Conservation (phyloP, 2,329 filamentous ascomycete species). For the Fusarium armeniacum region DNA sequence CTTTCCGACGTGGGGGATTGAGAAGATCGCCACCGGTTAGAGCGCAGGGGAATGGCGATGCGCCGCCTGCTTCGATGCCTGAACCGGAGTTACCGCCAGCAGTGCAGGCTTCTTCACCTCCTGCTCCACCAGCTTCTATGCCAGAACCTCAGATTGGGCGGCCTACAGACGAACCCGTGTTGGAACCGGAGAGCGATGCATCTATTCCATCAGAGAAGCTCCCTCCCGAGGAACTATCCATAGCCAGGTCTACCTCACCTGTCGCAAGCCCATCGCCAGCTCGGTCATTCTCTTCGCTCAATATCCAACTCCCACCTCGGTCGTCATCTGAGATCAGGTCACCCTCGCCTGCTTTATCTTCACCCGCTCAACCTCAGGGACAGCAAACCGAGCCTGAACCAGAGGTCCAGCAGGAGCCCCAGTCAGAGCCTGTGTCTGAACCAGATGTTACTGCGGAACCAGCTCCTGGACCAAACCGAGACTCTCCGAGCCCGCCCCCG, state of each 20-base stretch:
- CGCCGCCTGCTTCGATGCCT: slow-evolving; percentile 37
- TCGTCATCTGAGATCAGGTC: slow-evolving; percentile 10
- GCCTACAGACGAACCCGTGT: background rate
- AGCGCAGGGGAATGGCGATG: slow-evolving; percentile 22
- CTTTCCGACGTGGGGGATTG: slow-evolving; percentile 50
- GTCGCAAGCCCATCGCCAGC: slow-evolving; percentile 19
- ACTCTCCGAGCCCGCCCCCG: slow-evolving; percentile 11
- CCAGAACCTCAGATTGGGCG: slow-evolving; percentile 9
- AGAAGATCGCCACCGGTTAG: slow-evolving; percentile 53
- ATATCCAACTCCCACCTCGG: slow-evolving; percentile 6
- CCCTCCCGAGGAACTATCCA: slow-evolving; percentile 6
- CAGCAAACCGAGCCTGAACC: background rate
- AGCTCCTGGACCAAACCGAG: background rate
- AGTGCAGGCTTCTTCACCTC: slow-evolving; percentile 14
- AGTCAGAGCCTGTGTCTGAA: background rate
- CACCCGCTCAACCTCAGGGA: background rate
- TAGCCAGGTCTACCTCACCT: slow-evolving; percentile 6
- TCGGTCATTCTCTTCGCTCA: slow-evolving; percentile 17
- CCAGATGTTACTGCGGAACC: background rate
- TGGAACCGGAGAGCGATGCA: slow-evolving; percentile 4
- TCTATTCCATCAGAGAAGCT: slow-evolving; percentile 5
- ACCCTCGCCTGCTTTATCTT: background rate
- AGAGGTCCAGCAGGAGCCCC: background rate
- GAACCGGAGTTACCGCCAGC: slow-evolving; percentile 25
- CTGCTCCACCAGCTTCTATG: slow-evolving; percentile 32